These are phyloP conservation scores for Ambrosiella beaveri DNA, from an alignment of 2,329 filamentous ascomycete genomes.

Conservation along the genomic window DNA sequence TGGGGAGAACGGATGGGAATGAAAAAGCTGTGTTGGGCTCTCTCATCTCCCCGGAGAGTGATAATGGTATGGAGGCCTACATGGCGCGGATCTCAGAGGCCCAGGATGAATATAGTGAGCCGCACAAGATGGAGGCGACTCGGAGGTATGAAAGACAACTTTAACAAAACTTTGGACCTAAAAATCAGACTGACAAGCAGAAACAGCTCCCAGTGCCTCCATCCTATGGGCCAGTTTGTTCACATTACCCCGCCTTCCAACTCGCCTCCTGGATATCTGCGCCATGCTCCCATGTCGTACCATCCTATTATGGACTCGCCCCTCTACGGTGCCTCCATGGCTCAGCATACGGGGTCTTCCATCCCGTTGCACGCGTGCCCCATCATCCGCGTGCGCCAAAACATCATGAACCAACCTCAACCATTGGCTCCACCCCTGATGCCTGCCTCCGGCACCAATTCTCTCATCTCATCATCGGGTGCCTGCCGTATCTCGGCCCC, in stretches of 20 bases:
- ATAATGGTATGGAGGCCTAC: too few species aligned
- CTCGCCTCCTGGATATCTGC: background rate
- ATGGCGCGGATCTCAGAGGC: too few species aligned
- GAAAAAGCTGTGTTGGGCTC: too few species aligned
- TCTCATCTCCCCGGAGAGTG: too few species aligned
- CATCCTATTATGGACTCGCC: background rate
- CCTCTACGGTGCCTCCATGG: background rate
- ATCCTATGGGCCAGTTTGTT: background rate
- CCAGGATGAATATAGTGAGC: too few species aligned
- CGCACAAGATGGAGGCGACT: too few species aligned
- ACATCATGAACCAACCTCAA: background rate
- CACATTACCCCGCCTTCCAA: background rate
- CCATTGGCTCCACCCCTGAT: background rate
- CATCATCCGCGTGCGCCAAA: background rate
- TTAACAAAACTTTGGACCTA: too few species aligned
- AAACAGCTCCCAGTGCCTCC: too few species aligned
- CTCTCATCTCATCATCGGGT: too few species aligned
- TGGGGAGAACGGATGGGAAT: too few species aligned
- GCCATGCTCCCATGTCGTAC: background rate
- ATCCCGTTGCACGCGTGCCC: background rate
- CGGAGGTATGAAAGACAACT: too few species aligned
- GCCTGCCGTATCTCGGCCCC: background rate
- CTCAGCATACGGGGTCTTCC: background rate
- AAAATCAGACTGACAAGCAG: too few species aligned
- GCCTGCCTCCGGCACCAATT: background rate